phyloP scores from a whole-genome alignment of 805 yeast species.

The Sugiyamaella qingdaonensis region DNA sequence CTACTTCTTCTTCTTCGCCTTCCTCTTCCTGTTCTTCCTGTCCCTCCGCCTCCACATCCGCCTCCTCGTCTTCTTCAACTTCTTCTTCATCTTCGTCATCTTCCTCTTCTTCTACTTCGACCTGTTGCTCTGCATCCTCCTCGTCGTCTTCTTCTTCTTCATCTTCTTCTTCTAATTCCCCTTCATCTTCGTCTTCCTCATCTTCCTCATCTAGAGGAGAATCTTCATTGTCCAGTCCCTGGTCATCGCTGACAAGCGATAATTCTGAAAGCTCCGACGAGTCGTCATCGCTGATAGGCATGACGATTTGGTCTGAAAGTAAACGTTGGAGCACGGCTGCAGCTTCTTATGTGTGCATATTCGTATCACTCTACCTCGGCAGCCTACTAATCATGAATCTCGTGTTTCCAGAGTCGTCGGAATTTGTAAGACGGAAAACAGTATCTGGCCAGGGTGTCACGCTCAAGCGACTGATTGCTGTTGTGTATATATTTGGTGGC shows the following conservation, averaged over 20 bases:
- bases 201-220: background rate
- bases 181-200: background rate
- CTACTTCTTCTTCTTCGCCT: conserved; percentile 19
- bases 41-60: too few species aligned
- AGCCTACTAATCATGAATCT: conserved; percentile 8
- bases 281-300: conserved; percentile 10
- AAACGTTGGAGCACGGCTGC: background rate
- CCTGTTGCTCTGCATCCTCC: conserved; percentile 16
- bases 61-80: conserved; percentile 15
- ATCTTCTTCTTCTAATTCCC: background rate
- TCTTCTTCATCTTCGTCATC: conserved; percentile 9
- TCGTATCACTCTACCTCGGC: background rate
- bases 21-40: conserved; percentile 18
- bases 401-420: conserved; percentile 30
- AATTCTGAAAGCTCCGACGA: conserved; percentile 18
- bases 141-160: background rate
- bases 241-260: conserved; percentile 4
- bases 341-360: background rate
- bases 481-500: conserved; percentile 33
- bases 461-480: conserved; percentile 26
- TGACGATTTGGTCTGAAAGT: background rate
- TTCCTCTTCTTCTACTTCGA: conserved; percentile 6
- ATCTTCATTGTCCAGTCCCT: conserved; percentile 1
- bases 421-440: conserved; percentile 12
- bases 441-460: conserved; percentile 18